A percentile compares a stretch with the other conserved stretches of the same genome.
These are phyloP conservation scores for Apiospora arundinis DNA, from an alignment of 2,329 filamentous ascomycete species.

Conservation along the genomic window DNA sequence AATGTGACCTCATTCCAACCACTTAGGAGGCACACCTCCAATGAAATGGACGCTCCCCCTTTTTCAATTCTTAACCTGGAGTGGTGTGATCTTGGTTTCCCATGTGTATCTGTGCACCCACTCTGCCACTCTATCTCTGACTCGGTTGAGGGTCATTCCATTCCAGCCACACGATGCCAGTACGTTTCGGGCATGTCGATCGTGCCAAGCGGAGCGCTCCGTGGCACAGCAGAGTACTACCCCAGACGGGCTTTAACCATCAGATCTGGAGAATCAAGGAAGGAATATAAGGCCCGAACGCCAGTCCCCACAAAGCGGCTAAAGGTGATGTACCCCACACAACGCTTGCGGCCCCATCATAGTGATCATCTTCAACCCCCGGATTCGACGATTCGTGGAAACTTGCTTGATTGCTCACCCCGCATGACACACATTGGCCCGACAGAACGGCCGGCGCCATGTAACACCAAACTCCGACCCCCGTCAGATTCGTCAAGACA, in stretches of 20 bases:
- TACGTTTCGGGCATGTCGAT: neutral
- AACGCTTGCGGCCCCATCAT: neutral
- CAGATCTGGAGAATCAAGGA: too few relatives aligned
- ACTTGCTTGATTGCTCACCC: neutral
- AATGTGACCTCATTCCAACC: neutral
- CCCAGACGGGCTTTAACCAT: neutral
- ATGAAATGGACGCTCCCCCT: neutral
- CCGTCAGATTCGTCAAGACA: neutral
- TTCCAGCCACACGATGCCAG: constrained; percentile 2
- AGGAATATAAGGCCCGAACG: neutral
- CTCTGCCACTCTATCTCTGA: too few relatives aligned
- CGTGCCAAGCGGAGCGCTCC: neutral
- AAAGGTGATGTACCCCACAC: constrained; percentile 4
- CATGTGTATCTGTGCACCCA: neutral
- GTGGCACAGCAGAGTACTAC: constrained; percentile 7
- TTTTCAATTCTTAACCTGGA: neutral
- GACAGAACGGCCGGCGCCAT: constrained; percentile 20
- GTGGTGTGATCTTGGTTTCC: neutral
- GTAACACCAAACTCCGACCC: constrained; percentile 13
- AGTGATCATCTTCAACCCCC: neutral
- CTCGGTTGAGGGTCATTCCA: too few relatives aligned
- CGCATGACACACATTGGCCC: constrained; percentile 10
- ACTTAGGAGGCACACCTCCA: neutral
- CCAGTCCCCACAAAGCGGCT: constrained; percentile 5
- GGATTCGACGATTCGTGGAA: neutral